Conservation (phyloP, 371 early-diverging fungal genomes). For the Basidiobolus meristosporus region DNA sequence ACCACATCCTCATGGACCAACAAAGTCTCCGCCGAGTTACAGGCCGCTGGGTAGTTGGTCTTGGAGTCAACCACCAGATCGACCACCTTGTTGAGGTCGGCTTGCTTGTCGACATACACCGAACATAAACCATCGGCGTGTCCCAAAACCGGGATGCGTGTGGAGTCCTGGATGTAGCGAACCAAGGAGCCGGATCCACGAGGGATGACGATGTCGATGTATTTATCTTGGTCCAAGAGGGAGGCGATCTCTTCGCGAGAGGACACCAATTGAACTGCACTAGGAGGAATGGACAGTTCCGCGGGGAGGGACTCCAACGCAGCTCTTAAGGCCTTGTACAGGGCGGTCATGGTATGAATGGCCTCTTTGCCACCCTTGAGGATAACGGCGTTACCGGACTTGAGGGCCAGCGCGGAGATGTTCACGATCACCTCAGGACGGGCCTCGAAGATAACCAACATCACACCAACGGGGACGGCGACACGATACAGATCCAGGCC, state of each 20-base stretch:
- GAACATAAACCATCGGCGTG: slow-evolving; percentile 95
- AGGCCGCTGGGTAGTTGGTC: slow-evolving; percentile 87
- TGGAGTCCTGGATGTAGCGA: slow-evolving; percentile 71
- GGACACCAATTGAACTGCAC: slow-evolving; percentile 74
- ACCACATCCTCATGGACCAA: slow-evolving; percentile 52
- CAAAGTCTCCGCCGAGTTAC: slow-evolving; percentile 84
- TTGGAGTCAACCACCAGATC: slow-evolving; percentile 79
- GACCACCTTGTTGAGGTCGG: slow-evolving; percentile 52
- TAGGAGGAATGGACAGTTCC: slow-evolving; percentile 30
- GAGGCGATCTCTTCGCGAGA: slow-evolving; percentile 72
- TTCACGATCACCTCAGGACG: slow-evolving; percentile 97
- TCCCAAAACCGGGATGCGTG: slow-evolving; percentile 92
- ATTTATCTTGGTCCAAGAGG: slow-evolving; percentile 69
- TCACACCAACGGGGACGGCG: slow-evolving; percentile 81
- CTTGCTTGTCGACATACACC: slow-evolving; percentile 66
- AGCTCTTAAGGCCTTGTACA: slow-evolving; percentile 54
- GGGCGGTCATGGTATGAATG: slow-evolving; percentile 48
- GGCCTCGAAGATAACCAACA: slow-evolving; percentile 92
- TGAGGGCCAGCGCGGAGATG: slow-evolving; percentile 84
- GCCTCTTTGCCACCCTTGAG: slow-evolving; percentile 89
- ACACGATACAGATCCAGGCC: slow-evolving; percentile 77
- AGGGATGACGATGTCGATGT: slow-evolving; percentile 90
- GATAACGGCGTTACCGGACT: slow-evolving; percentile 89
- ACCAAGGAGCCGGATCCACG: slow-evolving; percentile 83
- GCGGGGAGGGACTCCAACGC: slow-evolving; percentile 24